Conservation (phyloP, 1,284 basidiomycete species). For the Ganoderma lingzhi region DNA sequence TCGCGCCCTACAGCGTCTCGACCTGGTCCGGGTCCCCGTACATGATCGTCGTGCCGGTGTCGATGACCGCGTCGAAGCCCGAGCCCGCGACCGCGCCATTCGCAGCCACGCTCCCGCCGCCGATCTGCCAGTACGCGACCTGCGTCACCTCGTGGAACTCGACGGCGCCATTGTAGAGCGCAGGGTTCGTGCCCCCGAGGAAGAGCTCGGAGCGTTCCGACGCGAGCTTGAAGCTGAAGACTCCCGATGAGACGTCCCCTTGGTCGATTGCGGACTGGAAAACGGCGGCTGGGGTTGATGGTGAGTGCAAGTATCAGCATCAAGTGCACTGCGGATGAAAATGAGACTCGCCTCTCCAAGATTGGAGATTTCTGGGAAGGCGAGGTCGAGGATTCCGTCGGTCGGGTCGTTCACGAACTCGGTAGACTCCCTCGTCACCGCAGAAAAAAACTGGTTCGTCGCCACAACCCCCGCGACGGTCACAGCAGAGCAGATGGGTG, state of each 20-base stretch:
- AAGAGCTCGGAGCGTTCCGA: constrained; percentile 53
- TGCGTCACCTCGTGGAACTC: constrained; percentile 43
- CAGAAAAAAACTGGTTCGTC: constrained; percentile 35
- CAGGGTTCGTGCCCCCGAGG: constrained; percentile 55
- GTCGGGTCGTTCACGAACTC: constrained; percentile 31
- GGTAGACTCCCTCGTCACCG: constrained; percentile 32
- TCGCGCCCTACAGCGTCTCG: constrained; percentile 49
- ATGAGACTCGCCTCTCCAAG: constrained; percentile 23
- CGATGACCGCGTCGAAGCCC: constrained; percentile 42
- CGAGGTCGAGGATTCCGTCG: constrained; percentile 41
- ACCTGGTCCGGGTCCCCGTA: constrained; percentile 53
- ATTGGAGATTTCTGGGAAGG: constrained; percentile 35
- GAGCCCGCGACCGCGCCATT: constrained; percentile 18
- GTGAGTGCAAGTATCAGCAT: constrained; percentile 47
- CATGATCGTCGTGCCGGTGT: constrained; percentile 57
- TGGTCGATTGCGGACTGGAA: constrained; percentile 53
- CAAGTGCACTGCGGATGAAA: background rate
- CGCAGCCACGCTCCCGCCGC: constrained; percentile 30
- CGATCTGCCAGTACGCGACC: constrained; percentile 37
- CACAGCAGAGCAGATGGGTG: constrained; percentile 29
- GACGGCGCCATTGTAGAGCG: constrained; percentile 46
- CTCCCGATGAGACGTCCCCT: constrained; percentile 43
- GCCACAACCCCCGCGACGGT: constrained; percentile 32
- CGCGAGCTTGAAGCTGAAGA: constrained; percentile 59
- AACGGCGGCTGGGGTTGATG: constrained; percentile 43